phyloP scores from a whole-genome alignment of 805 yeast genomes.

The Kodamaea restingae region DNA sequence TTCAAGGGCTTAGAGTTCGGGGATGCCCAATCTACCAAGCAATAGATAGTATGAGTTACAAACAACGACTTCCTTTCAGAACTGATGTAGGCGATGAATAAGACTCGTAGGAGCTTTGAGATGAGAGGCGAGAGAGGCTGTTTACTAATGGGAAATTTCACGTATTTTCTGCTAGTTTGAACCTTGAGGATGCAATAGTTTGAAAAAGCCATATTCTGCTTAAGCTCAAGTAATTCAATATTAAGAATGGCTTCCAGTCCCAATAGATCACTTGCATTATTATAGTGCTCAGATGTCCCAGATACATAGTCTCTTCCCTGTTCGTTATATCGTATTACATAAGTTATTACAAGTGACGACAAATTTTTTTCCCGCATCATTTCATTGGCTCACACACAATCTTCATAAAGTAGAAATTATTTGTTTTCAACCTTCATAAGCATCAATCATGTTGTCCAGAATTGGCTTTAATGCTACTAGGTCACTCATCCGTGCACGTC shows the following conservation, averaged over 20 bases:
- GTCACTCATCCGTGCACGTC: slow-evolving; percentile 10
- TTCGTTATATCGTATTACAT: slow-evolving; percentile 3
- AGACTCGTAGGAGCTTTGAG: too few relatives aligned
- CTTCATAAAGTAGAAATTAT: not conserved
- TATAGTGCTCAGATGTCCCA: too few relatives aligned
- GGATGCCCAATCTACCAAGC: slow-evolving; percentile 28
- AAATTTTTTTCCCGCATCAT: slow-evolving; percentile 9
- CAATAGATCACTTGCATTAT: too few relatives aligned
- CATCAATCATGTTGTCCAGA: slow-evolving; percentile 26
- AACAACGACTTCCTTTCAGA: too few relatives aligned
- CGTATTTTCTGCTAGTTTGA: too few relatives aligned
- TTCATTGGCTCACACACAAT: slow-evolving; percentile 11
- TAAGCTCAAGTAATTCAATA: too few relatives aligned
- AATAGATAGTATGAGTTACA: slow-evolving; percentile 3
- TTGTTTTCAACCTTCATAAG: slow-evolving; percentile 1
- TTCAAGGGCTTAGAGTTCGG: slow-evolving; percentile 35
- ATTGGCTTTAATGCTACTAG: slow-evolving; percentile 19
- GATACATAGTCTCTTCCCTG: too few relatives aligned
- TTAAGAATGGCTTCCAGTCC: too few relatives aligned
- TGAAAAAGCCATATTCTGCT: too few relatives aligned
- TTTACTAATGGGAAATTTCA: too few relatives aligned
- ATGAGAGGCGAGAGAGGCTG: too few relatives aligned
- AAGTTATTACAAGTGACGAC: not conserved
- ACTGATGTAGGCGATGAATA: not conserved
- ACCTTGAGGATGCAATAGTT: too few relatives aligned